phyloP scores from a whole-genome alignment of 805 yeast genomes.

The Ogataea philodendri region DNA sequence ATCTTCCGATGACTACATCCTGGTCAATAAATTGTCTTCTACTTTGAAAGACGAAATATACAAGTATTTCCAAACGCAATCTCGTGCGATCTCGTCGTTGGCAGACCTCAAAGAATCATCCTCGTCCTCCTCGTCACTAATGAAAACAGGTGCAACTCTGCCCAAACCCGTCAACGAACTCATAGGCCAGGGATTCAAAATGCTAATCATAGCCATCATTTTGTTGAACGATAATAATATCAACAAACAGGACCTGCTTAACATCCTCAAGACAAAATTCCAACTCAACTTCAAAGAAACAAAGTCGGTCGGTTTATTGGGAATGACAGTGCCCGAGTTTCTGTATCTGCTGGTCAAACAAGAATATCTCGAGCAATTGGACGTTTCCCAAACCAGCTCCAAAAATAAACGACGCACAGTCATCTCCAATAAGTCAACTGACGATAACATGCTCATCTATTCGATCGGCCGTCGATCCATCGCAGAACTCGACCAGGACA shows the following conservation, averaged over 20 bases:
- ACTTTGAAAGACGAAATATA: slow-evolving; percentile 25
- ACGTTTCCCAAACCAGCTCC: slow-evolving; percentile 19
- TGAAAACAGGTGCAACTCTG: slow-evolving; percentile 18
- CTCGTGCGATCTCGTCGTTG: slow-evolving; percentile 12
- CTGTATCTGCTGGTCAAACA: slow-evolving; percentile 25
- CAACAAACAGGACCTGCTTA: slow-evolving; percentile 28
- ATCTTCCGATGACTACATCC: slow-evolving; percentile 26
- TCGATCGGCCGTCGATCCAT: slow-evolving; percentile 32
- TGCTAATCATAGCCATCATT: slow-evolving; percentile 28
- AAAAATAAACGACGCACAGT: slow-evolving; percentile 9
- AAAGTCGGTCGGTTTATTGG: slow-evolving; percentile 20
- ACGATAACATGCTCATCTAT: slow-evolving; percentile 25
- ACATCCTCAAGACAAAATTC: slow-evolving; percentile 25
- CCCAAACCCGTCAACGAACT: slow-evolving; percentile 27
- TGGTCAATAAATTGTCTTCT: slow-evolving; percentile 24
- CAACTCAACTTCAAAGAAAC: slow-evolving; percentile 25
- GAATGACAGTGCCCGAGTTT: slow-evolving; percentile 24
- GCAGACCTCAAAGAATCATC: slow-evolving; percentile 14
- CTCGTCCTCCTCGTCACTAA: slow-evolving; percentile 6
- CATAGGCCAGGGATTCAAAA: slow-evolving; percentile 27
- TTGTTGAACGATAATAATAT: slow-evolving; percentile 30
- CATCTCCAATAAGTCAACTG: slow-evolving; percentile 15
- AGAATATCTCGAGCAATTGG: slow-evolving; percentile 27
- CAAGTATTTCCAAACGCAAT: slow-evolving; percentile 10
- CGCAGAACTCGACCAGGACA: slow-evolving; percentile 27